Conservation (phyloP, 257 asterid species). For the Penstemon newberryi region DNA sequence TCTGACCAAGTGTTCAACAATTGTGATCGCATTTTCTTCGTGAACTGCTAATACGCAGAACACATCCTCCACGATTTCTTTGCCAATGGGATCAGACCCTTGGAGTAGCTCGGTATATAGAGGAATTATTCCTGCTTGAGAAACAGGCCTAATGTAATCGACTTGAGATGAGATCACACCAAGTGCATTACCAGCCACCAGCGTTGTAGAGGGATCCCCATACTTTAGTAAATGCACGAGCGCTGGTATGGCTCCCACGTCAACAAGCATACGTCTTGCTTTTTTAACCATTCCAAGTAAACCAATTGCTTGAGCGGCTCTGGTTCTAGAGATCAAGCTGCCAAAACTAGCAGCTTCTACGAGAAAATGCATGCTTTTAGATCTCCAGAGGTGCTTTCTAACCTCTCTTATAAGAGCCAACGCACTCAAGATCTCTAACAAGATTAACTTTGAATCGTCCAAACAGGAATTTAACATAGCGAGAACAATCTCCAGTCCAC, state of each 20-base stretch:
- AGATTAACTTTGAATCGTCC: slow-evolving; percentile 32
- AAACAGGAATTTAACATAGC: slow-evolving; percentile 36
- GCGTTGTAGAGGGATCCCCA: slow-evolving; percentile 43
- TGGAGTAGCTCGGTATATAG: slow-evolving; percentile 45
- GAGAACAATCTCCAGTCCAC: slow-evolving; percentile 50
- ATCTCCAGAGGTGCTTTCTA: slow-evolving; percentile 42
- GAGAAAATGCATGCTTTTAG: slow-evolving; percentile 41
- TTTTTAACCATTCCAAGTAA: slow-evolving; percentile 53
- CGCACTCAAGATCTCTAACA: slow-evolving; percentile 57
- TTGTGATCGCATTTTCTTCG: slow-evolving; percentile 50
- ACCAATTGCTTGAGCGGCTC: slow-evolving; percentile 73
- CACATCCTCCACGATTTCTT: slow-evolving; percentile 62
- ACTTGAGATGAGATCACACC: slow-evolving; percentile 58
- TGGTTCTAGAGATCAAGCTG: slow-evolving; percentile 53
- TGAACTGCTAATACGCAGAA: slow-evolving; percentile 51
- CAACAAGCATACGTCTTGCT: slow-evolving; percentile 41
- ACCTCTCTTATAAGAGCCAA: slow-evolving; percentile 64
- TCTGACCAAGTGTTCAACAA: slow-evolving; percentile 45
- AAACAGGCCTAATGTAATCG: slow-evolving; percentile 46
- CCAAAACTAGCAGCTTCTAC: slow-evolving; percentile 57
- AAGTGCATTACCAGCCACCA: slow-evolving; percentile 61
- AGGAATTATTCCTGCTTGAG: slow-evolving; percentile 53
- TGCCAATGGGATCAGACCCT: slow-evolving; percentile 42
- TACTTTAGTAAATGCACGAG: slow-evolving; percentile 42
- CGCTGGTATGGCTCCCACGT: slow-evolving; percentile 43